Conservation (phyloP, 805 yeast species). For the Brettanomyces anomalus region DNA sequence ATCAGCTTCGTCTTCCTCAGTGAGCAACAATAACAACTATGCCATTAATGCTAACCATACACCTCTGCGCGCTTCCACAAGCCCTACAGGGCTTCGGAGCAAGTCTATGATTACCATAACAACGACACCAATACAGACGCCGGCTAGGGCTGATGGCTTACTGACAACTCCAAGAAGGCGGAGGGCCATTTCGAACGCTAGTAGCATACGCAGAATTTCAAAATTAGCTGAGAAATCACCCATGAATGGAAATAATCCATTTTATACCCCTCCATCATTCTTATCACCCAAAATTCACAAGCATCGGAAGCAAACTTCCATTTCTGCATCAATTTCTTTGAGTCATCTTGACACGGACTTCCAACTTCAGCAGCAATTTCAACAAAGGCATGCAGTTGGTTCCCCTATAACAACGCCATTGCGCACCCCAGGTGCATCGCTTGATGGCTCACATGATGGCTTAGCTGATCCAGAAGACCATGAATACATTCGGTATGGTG, state of each 20-base stretch:
- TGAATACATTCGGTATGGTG: constrained; percentile 3
- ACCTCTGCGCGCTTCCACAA: constrained; percentile 14
- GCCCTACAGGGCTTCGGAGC: constrained; percentile 9
- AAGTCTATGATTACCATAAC: constrained; percentile 4
- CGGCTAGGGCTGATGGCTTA: constrained; percentile 12
- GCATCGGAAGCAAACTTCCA: constrained; percentile 23
- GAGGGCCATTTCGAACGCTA: constrained; percentile 3
- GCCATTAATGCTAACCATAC: constrained; percentile 8
- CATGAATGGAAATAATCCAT: constrained; percentile 32
- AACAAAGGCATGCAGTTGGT: constrained; percentile 8
- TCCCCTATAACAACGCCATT: constrained; percentile 22
- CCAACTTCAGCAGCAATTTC: constrained; percentile 16
- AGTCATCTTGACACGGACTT: constrained; percentile 25
- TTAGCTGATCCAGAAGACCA: constrained; percentile 4
- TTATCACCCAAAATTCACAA: constrained; percentile 31
- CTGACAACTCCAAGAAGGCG: constrained; percentile 18
- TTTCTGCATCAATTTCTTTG: constrained; percentile 22
- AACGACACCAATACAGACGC: constrained; percentile 17
- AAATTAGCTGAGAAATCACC: constrained; percentile 28
- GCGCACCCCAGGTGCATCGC: constrained; percentile 18
- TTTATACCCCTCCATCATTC: constrained; percentile 37
- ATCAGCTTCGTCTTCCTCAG: constrained; percentile 4
- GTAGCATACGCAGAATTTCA: constrained; percentile 12
- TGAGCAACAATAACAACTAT: background rate
- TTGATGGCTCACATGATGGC: constrained; percentile 3